Conservation (phyloP, 805 yeast genomes). For the Lipomyces chichibuensis region DNA sequence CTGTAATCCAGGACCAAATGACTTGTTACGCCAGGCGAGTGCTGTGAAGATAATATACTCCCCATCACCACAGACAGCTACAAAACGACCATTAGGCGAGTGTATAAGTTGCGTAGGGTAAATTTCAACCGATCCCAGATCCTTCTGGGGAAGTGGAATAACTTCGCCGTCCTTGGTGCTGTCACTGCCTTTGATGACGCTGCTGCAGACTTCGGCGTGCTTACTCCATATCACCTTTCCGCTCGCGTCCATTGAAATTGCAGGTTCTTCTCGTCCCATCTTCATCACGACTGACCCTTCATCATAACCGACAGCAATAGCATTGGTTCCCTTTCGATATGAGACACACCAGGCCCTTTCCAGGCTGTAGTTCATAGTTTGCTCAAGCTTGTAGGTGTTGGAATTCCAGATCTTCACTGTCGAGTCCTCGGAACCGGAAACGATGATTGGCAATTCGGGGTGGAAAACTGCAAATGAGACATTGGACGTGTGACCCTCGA, state of each 20-base stretch:
- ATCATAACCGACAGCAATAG: slow-evolving; percentile 91
- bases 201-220: slow-evolving; percentile 83
- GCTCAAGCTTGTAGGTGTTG: slow-evolving; percentile 89
- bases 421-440: slow-evolving; percentile 97
- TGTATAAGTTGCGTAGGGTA: slow-evolving; percentile 86
- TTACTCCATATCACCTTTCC: slow-evolving; percentile 92
- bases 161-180: slow-evolving; percentile 78
- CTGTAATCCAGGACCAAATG: slow-evolving; percentile 86
- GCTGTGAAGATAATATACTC: slow-evolving; percentile 96
- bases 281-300: slow-evolving; percentile 88
- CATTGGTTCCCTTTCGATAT: slow-evolving; percentile 69
- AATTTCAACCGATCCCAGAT: slow-evolving; percentile 90
- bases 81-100: slow-evolving; percentile 97
- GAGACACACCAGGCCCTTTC: slow-evolving; percentile 98
- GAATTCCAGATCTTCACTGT: slow-evolving; percentile 94
- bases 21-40: slow-evolving; percentile 95
- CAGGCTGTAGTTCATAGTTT: slow-evolving; percentile 84
- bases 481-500: slow-evolving; percentile 91
- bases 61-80: slow-evolving; percentile 96
- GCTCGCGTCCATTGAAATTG: slow-evolving; percentile 86
- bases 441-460: slow-evolving; percentile 91
- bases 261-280: slow-evolving; percentile 92
- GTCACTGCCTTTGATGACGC: slow-evolving; percentile 60
- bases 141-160: slow-evolving; percentile 78
- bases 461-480: slow-evolving; percentile 98